Base-by-base conservation (phyloP, 192 early-diverging fungal genomes). In the Entomortierella beljakovae region DNA sequence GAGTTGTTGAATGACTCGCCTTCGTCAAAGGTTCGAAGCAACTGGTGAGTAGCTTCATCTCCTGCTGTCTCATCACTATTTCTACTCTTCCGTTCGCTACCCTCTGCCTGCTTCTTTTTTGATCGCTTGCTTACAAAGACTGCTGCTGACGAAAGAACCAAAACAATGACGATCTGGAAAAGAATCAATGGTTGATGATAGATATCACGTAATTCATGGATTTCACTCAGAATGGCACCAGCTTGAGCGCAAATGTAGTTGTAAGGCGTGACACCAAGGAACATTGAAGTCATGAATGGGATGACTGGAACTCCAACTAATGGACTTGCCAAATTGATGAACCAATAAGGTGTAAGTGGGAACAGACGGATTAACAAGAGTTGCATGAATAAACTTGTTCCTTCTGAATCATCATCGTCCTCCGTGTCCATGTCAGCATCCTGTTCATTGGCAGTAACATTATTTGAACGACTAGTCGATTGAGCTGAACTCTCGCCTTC, bases 341-440 rank as follows among this genome's bases (percentile, higher is more conserved):
- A 86, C 86, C 87, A 88, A 57, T 86, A 88, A 20, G 87, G 87
- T 13, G 84, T 81, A 56, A 88, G 75, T 18, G 87, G 87, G 52
- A 88, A 88, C 15, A 88, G 58, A 38, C 87, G 62, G 16, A 77
- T 80, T 54, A 88, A 80, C n/a, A 88, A 31, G 8, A 88, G 53
- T 66, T 84, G 85, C 81, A 80, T 84, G 57, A 88, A 88, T 23
- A 88, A 46, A 18, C 76, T 75, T 1, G 75, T 66, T 3, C 64
- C 71, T 33, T 76, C 64, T 9, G 68, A 70, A 0, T 81, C 79
- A 22, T 68, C 64, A n/a, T 81, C 64, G 4, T 40, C 57, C 11
- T 73, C 62, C 0, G 54, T 40, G 4, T 77, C 66, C n/a, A 40
- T 31, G 15, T 68, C 72, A 3, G 15, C n/a, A 35, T 33, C 29